These are phyloP conservation scores for Volutella citrinella DNA, from an alignment of 2,329 filamentous ascomycete species.

Conservation along the genomic window DNA sequence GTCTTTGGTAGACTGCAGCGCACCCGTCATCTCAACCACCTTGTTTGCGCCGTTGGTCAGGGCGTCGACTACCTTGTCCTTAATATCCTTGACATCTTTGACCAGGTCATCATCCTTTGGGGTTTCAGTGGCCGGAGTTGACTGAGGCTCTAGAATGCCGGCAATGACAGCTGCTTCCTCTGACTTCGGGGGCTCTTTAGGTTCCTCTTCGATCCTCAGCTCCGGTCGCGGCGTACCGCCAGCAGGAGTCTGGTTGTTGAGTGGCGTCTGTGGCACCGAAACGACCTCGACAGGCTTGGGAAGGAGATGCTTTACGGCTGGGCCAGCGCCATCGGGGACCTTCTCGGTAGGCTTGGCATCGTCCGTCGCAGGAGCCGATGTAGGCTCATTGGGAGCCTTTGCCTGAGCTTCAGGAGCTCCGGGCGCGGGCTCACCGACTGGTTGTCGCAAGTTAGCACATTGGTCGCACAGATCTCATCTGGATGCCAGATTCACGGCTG, in stretches of 20 bases:
- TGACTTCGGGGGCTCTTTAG: conserved; percentile 22
- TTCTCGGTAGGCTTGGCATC: conserved; percentile 19
- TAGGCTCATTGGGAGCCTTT: conserved; percentile 24
- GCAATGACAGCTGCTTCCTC: conserved; percentile 23
- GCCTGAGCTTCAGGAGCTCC: conserved; percentile 26
- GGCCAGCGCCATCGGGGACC: conserved; percentile 14
- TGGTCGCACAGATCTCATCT: too few species aligned
- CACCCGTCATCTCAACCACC: conserved; percentile 15
- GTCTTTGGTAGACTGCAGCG: conserved; percentile 11
- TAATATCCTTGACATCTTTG: conserved; percentile 3
- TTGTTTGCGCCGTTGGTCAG: conserved; percentile 19
- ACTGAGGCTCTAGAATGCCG: conserved; percentile 20
- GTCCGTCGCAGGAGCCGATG: conserved; percentile 19
- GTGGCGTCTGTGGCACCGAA: conserved; percentile 35
- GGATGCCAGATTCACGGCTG: too few species aligned
- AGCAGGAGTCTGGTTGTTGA: conserved; percentile 32
- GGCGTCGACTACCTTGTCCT: conserved; percentile 9
- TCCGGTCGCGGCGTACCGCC: conserved; percentile 34
- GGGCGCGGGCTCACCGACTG: conserved; percentile 29
- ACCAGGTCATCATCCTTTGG: conserved; percentile 17
- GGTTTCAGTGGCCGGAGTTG: conserved; percentile 17
- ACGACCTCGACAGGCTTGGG: conserved; percentile 35
- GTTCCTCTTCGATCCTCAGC: conserved; percentile 30
- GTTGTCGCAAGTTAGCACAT: too few species aligned
- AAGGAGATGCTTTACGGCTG: conserved; percentile 13